Evolutionary conservation across 2,329 filamentous ascomycete genomes (phyloP), one percentile per base, ranked within the genome.

Genomic region (Coleophoma crateriformis): DNA sequence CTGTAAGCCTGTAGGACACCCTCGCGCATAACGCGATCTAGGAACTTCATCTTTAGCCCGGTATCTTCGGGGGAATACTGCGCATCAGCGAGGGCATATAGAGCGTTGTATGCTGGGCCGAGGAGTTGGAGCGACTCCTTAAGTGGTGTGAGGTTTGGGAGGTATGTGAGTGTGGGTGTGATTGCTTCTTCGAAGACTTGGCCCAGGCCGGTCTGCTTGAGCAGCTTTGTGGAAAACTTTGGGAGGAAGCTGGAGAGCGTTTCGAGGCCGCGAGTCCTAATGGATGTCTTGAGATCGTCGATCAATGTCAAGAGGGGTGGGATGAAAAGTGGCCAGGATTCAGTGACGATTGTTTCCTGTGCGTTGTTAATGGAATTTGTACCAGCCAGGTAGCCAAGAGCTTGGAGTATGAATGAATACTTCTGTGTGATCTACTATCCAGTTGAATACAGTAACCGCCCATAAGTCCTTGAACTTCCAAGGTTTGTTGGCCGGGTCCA

Each of bases 71-170:
- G 13, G 48, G 49, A 20, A 33, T 52, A 65, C 17, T 51, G 54
- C 1, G 51, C 49, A 42, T 55, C 51, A 4, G 72, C 64, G 6
- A 96, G 74, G 0, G 70, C 68, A 15, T 87, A 68, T 3, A 95
- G 72, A 2, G 84, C 82, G 7, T 77, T 73, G 56, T 90, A 95
- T 0, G 86, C 82, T 7, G 76, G 73, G 6, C 66, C 61, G 1
- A 96, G 75, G 3, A 96, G 69, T 1, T 63, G 60, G 2, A 87
- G 62, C 4, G 87, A 87, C 49, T 94, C 87, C 0, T 75, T 64
- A 60, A 88, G 85, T 0, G 87, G 82, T 0, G 89, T 96, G 39
- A 95, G 71, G 12, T 77, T 81, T 0, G 92, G 91, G 6, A 96
- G 74, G 59, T 83, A 88, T 7, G 85, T 75, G n/a, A 96, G 76